phyloP scores from a whole-genome alignment of 495 filamentous ascomycete genomes.

The Lasiosphaeriaceae sp. region DNA sequence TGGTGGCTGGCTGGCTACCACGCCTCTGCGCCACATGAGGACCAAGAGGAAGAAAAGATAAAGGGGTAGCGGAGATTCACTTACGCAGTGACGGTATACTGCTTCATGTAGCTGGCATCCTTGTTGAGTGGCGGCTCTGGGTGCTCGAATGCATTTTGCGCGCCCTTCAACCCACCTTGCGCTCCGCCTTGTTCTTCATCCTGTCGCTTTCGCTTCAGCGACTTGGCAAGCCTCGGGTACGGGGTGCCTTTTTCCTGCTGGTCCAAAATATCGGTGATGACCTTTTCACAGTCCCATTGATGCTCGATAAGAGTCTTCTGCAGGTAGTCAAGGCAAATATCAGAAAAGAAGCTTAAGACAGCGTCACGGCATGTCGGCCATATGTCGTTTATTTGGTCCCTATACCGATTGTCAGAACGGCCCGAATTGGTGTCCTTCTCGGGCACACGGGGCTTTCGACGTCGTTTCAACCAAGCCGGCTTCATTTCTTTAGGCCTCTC shows the following conservation, averaged over 20 bases:
- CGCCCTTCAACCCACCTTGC: no score
- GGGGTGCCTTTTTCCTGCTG: conserved; percentile 25
- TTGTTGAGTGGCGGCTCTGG: background rate
- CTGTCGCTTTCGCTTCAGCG: conserved; percentile 36
- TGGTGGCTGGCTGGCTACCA: no score
- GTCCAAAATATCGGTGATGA: conserved; percentile 30
- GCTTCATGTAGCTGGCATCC: conserved; percentile 2
- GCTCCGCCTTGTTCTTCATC: conserved; percentile 10
- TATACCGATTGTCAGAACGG: background rate
- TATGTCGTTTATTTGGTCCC: background rate
- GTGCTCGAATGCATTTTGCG: background rate
- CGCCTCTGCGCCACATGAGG: no score
- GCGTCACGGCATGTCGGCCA: conserved; percentile 15
- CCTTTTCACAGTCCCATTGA: conserved; percentile 11
- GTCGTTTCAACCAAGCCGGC: no score
- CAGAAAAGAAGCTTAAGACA: conserved; percentile 32
- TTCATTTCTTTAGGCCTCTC: no score
- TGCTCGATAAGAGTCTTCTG: conserved; percentile 7
- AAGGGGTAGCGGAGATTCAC: no score
- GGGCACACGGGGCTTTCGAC: background rate
- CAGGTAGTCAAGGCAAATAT: conserved; percentile 35
- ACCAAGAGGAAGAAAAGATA: no score
- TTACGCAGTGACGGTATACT: conserved; percentile 15
- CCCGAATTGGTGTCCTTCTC: background rate
- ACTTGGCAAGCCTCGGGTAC: conserved; percentile 29